phyloP scores from a whole-genome alignment of 2,329 filamentous ascomycete genomes.

The Lasiodiplodia gonubiensis region DNA sequence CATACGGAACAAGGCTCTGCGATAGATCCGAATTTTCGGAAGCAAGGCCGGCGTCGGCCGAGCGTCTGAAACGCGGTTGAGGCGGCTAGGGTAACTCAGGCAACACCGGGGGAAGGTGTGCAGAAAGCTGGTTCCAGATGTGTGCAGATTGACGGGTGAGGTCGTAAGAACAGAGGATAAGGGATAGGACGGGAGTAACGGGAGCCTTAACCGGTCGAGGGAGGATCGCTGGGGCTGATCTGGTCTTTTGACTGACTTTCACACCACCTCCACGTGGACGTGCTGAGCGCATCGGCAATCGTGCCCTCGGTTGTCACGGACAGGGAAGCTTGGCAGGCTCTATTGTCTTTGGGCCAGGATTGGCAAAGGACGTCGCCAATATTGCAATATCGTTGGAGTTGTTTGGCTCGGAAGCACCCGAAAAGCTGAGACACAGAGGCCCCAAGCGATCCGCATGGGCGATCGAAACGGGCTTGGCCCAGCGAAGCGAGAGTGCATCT shows the following conservation, averaged over 20 bases:
- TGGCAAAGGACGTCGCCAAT: constrained; percentile 1
- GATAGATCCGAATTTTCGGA: constrained; percentile 7
- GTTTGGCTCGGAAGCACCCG: constrained; percentile 19
- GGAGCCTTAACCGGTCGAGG: not conserved
- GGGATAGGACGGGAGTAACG: not conserved
- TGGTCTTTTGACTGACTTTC: constrained; percentile 6
- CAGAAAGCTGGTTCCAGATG: not conserved
- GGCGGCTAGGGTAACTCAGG: not conserved
- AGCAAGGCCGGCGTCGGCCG: not conserved
- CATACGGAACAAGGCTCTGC: not conserved
- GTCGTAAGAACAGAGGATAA: not conserved
- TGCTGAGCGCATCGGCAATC: constrained; percentile 5
- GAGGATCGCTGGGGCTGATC: constrained; percentile 6
- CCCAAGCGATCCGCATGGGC: constrained; percentile 11
- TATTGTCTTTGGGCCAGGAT: not conserved
- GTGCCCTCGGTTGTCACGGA: constrained; percentile 5
- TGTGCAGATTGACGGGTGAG: constrained; percentile 11
- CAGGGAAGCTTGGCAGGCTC: not conserved
- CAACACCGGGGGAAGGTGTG: not conserved
- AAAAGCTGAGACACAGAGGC: constrained; percentile 12
- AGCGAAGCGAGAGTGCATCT: constrained; percentile 18
- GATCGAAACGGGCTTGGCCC: constrained; percentile 17
- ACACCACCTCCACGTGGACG: constrained; percentile 19
- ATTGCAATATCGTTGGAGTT: constrained; percentile 12
- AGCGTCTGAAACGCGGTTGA: not conserved